These are phyloP conservation scores for Benincasa hispida DNA, from an alignment of 306 rosid species.

Conservation along the genomic window DNA sequence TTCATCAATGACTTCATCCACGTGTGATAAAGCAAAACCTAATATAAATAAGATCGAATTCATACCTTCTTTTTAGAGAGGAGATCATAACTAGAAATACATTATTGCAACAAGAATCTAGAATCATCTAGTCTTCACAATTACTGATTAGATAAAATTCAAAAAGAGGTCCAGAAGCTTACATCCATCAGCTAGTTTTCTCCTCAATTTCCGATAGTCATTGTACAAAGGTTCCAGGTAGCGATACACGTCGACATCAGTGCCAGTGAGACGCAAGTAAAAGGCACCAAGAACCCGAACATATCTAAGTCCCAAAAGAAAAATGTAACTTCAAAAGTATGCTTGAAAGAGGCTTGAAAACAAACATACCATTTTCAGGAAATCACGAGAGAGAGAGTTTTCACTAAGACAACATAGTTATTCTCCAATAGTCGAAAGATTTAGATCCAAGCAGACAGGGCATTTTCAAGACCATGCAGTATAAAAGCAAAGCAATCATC, in stretches of 20 bases:
- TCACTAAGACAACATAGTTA: not conserved
- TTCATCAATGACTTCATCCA: constrained; percentile 96
- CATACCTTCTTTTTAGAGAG: not conserved
- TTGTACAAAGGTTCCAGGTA: constrained; percentile 87
- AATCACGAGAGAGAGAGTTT: not conserved
- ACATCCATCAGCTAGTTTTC: constrained; percentile 69
- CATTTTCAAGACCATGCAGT: not conserved
- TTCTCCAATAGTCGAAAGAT: not conserved
- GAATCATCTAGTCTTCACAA: not conserved
- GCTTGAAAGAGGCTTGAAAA: not conserved
- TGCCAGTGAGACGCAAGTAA: constrained; percentile 81
- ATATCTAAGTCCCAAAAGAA: constrained; percentile 29
- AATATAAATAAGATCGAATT: constrained; percentile 12
- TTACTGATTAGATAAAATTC: not conserved
- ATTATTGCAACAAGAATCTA: not conserved
- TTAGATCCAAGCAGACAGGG: not conserved
- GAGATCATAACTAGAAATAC: not conserved
- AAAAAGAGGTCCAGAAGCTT: constrained; percentile 12
- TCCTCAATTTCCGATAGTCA: constrained; percentile 70
- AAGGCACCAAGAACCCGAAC: constrained; percentile 92
- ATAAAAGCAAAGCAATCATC: not conserved
- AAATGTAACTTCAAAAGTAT: not conserved
- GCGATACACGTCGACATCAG: constrained; percentile 72
- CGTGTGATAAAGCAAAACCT: constrained; percentile 74
- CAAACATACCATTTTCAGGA: not conserved